Evolutionary conservation across 1,284 basidiomycete species (phyloP), one percentile per base, ranked within the genome.

Genomic region (Lignosus rhinocerotis): DNA sequence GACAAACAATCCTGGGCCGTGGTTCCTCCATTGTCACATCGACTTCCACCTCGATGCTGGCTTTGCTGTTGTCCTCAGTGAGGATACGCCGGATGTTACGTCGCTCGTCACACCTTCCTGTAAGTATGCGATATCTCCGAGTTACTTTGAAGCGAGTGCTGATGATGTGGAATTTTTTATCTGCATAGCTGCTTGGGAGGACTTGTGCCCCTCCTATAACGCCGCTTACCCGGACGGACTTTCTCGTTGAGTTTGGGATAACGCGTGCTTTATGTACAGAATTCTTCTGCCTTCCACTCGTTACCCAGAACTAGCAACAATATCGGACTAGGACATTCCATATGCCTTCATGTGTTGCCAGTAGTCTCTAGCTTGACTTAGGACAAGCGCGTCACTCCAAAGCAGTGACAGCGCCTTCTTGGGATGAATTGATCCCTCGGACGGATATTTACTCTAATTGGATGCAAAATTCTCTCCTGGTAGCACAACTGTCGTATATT

Each of bases 41-140:
- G 65, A 67, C 55, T 67, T 58, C 56, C 66, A 67, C 36, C 61
- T 67, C 39, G 53, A 62, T 16, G 62, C 64, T 17, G 68, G 68
- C 14, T 60, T 69, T 41, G 67, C 64, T 6, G 51, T 64, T 39
- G 64, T 67, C 12, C 56, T 69, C 30, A 66, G 64, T 11, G 68
- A 69, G 45, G 67, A 64, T 32, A 53, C 61, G 7, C 33, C 46
- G 8, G 57, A 61, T 41, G 51, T 61, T 19, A 43, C 61, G 21
- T 12, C 58, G 10, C 46, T 32, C 39, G 51, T 32, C 50, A 42
- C 39, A 6, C 33, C 50, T 31, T 51, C 50, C 12, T 42, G 50
- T 51, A 25, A 42, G 50, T 51, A 14, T 4, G 25, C 25, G n/a
- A 16, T 14, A n/a, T 16, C 31, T 17, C 4, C 34, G 12, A 11